A percentile compares a stretch with the other conserved stretches of the same genome.
These are phyloP conservation scores for Phytophthora constricta DNA, from an alignment of 352 stramenopile genomes.

Conservation along the genomic window DNA sequence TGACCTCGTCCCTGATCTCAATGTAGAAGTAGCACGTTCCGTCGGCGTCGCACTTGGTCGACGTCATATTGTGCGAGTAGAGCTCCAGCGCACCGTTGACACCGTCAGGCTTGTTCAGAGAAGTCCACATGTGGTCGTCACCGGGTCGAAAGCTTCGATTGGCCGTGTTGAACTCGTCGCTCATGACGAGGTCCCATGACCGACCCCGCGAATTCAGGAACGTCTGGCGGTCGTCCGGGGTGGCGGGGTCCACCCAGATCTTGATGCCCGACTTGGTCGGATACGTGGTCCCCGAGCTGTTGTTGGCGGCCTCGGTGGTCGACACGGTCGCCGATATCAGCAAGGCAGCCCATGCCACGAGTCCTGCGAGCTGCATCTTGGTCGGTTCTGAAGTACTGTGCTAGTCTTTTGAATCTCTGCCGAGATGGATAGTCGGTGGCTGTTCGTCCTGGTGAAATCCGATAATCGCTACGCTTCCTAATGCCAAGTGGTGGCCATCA, in stretches of 20 bases:
- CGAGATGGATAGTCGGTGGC: conserved; percentile 16
- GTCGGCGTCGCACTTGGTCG: conserved; percentile 55
- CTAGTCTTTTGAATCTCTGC: conserved; percentile 3
- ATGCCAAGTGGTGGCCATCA: conserved; percentile 36
- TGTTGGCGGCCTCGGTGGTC: conserved; percentile 15
- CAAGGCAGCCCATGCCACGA: conserved; percentile 22
- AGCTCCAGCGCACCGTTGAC: conserved; percentile 91
- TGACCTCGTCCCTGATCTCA: conserved; percentile 45
- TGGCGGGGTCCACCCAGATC: conserved; percentile 71
- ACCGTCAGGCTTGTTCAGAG: conserved; percentile 94
- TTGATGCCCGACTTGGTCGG: conserved; percentile 43
- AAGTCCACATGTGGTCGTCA: conserved; percentile 95
- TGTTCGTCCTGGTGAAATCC: conserved; percentile 25
- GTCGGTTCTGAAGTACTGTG: neutral
- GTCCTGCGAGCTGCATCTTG: conserved; percentile 20
- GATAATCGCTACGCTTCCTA: conserved; percentile 30
- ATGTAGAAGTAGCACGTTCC: conserved; percentile 62
- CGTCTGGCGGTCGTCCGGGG: conserved; percentile 37
- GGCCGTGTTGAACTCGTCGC: conserved; percentile 94
- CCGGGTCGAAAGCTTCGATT: conserved; percentile 93
- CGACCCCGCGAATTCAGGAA: conserved; percentile 56
- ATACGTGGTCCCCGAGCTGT: conserved; percentile 29
- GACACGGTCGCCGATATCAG: conserved; percentile 11
- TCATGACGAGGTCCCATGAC: conserved; percentile 86
- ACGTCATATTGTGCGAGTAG: conserved; percentile 88